phyloP scores from a whole-genome alignment of 2,329 filamentous ascomycete genomes.

The Zalaria obscura region DNA sequence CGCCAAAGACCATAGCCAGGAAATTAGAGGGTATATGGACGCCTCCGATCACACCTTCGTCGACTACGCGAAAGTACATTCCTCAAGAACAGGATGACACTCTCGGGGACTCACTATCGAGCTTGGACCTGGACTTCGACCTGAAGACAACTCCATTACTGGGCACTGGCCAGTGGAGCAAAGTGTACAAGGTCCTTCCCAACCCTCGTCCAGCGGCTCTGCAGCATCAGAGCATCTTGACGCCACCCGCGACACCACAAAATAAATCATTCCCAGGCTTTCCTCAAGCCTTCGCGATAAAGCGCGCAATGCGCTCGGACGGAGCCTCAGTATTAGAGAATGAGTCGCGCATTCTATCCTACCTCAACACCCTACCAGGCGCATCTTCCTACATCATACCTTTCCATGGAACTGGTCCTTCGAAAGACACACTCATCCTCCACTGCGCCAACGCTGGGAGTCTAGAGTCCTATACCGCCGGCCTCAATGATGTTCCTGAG shows the following conservation, averaged over 20 bases:
- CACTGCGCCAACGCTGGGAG: slow-evolving; percentile 17
- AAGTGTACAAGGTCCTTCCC: slow-evolving; percentile 16
- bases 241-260: slow-evolving; percentile 8
- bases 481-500: slow-evolving; percentile 17
- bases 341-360: slow-evolving; percentile 18
- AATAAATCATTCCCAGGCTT: slow-evolving; percentile 1
- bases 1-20: too few species aligned
- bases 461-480: slow-evolving; percentile 14
- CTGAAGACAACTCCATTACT: slow-evolving; percentile 17
- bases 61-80: too few species aligned
- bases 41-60: too few species aligned
- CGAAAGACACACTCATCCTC: slow-evolving; percentile 16
- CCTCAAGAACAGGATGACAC: too few species aligned
- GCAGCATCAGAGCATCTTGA: slow-evolving; percentile 1
- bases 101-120: background rate
- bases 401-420: slow-evolving; percentile 18
- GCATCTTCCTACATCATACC: slow-evolving; percentile 15
- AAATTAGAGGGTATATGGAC: too few species aligned
- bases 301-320: slow-evolving; percentile 16
- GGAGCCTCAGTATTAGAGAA: slow-evolving; percentile 18
- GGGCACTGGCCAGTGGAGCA: slow-evolving; percentile 21
- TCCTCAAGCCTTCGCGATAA: slow-evolving; percentile 17
- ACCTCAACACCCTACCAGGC: slow-evolving; percentile 10
- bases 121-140: slow-evolving; percentile 7
- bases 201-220: background rate